Evolutionary conservation across 176 grass and related monocot genomes (phyloP).

Genomic region (Carex myosuroides): DNA sequence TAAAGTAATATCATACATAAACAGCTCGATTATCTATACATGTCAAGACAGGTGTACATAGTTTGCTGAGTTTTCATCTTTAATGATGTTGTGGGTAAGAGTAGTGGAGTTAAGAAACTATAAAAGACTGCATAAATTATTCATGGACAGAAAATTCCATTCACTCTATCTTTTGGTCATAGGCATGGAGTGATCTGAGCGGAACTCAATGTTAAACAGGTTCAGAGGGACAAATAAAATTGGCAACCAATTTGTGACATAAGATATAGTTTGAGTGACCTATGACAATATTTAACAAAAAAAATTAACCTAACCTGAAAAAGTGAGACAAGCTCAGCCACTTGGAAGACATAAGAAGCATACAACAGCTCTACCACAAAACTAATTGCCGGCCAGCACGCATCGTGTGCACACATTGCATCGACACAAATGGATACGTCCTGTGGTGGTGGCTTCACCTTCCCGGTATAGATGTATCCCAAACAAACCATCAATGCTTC

Average conservation of each 20-base stretch:
- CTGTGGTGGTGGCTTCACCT: slow-evolving; percentile 28
- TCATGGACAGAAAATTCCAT: background rate
- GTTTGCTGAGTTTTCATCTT: background rate
- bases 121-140: background rate
- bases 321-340: slow-evolving; percentile 57
- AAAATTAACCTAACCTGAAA: slow-evolving; percentile 60
- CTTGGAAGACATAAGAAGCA: slow-evolving; percentile 68
- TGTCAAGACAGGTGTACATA: background rate
- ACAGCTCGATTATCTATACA: background rate
- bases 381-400: slow-evolving; percentile 71
- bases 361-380: slow-evolving; percentile 74
- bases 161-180: background rate
- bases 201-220: background rate
- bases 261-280: background rate
- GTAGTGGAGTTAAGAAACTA: background rate
- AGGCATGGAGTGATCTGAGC: background rate
- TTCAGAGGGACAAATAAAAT: background rate
- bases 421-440: slow-evolving; percentile 73
- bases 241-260: background rate
- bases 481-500: slow-evolving; percentile 69
- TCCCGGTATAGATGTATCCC: slow-evolving; percentile 81
- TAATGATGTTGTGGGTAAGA: background rate
- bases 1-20: background rate
- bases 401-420: slow-evolving; percentile 63
- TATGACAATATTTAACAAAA: background rate